phyloP scores from a whole-genome alignment of 2,329 filamentous ascomycete species.

The Chrysoporthe deuterocubensis region DNA sequence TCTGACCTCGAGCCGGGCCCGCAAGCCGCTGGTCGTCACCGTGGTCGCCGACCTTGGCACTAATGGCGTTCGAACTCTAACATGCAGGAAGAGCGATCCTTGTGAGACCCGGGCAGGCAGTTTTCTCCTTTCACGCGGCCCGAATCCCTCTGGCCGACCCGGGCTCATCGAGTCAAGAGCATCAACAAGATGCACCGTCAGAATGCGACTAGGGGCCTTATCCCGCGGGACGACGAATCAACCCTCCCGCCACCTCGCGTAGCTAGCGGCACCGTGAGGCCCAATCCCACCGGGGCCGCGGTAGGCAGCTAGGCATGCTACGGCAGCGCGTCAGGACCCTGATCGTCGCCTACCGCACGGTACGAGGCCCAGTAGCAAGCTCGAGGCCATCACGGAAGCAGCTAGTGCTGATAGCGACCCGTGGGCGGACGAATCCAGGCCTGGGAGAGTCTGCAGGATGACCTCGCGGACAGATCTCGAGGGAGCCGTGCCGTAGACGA shows the following conservation, averaged over 20 bases:
- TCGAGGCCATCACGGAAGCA: neutral
- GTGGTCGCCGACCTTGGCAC: too few relatives aligned
- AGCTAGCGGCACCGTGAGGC: too few relatives aligned
- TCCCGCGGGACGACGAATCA: neutral
- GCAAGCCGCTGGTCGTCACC: too few relatives aligned
- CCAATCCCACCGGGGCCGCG: neutral
- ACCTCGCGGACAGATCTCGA: neutral
- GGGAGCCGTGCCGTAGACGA: too few relatives aligned
- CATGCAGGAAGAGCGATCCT: too few relatives aligned
- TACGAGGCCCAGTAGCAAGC: neutral
- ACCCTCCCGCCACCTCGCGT: neutral
- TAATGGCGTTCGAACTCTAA: too few relatives aligned
- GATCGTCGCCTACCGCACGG: constrained; percentile 1
- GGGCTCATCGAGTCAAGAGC: too few relatives aligned
- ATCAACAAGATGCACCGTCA: neutral
- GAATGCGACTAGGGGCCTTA: neutral
- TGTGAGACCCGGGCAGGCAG: too few relatives aligned
- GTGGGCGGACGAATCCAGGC: neutral
- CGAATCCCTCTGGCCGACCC: too few relatives aligned
- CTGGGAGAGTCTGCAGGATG: neutral
- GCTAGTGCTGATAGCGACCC: neutral
- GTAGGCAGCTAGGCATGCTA: neutral
- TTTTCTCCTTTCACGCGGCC: too few relatives aligned
- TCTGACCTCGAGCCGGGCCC: too few relatives aligned
- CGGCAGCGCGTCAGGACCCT: constrained; percentile 2